Percentiles rank a stretch among this genome's conserved stretches.
These are phyloP conservation scores for Trichoderma semiorbis DNA, from an alignment of 2,329 filamentous ascomycete genomes.

Conservation along the genomic window DNA sequence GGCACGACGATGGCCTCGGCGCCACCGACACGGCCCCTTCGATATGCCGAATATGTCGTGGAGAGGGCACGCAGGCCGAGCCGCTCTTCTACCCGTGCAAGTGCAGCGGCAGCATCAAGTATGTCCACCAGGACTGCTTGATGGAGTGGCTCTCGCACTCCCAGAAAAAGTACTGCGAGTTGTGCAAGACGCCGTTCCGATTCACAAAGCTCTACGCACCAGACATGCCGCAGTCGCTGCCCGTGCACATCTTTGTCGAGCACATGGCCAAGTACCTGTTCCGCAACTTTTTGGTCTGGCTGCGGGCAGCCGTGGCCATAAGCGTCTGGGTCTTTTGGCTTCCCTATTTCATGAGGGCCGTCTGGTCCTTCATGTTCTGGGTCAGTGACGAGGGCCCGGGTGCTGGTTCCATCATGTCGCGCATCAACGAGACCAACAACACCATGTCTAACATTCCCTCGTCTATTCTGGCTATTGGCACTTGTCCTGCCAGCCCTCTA, in stretches of 20 bases:
- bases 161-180: slow-evolving; percentile 98
- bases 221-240: slow-evolving; percentile 83
- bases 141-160: slow-evolving; percentile 99
- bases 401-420: slow-evolving; percentile 29
- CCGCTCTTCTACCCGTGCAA: slow-evolving; percentile 97
- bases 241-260: slow-evolving; percentile 73
- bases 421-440: slow-evolving; percentile 23
- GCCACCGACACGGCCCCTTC: slow-evolving; percentile 49
- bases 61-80: slow-evolving; percentile 76
- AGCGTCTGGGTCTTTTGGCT: slow-evolving; percentile 87
- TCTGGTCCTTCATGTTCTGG: slow-evolving; percentile 96
- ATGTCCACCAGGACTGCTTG: slow-evolving; percentile 93
- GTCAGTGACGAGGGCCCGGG: slow-evolving; percentile 72
- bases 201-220: slow-evolving; percentile 98
- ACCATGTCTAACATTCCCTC: slow-evolving; percentile 27
- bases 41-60: slow-evolving; percentile 95
- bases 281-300: slow-evolving; percentile 70
- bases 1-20: neutral
- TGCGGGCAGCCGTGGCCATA: slow-evolving; percentile 72
- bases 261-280: slow-evolving; percentile 72
- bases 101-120: slow-evolving; percentile 98
- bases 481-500: slow-evolving; percentile 36
- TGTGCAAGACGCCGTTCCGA: slow-evolving; percentile 96
- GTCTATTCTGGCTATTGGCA: slow-evolving; percentile 26
- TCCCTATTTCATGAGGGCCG: slow-evolving; percentile 84